Evolutionary conservation across 2,329 filamentous ascomycete genomes (phyloP).

Genomic region (Trichoderma endophyticum): DNA sequence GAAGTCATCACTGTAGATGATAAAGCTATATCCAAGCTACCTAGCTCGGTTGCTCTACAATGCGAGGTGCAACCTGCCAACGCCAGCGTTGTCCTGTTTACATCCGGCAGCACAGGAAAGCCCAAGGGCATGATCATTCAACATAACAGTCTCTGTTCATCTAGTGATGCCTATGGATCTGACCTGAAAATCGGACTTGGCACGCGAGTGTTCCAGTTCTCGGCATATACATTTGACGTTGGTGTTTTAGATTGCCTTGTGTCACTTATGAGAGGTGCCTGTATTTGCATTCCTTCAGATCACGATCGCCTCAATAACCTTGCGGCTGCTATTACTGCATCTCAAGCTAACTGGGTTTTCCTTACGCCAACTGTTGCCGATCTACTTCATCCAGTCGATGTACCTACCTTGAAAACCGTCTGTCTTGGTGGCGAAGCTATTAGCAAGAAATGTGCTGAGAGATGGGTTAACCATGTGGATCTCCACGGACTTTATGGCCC

Average conservation of each 20-base stretch:
- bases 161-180: conserved; percentile 1
- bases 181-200: conserved; percentile 3
- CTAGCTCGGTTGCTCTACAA: background rate
- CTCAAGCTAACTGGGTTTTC: conserved; percentile 7
- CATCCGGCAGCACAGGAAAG: conserved; percentile 7
- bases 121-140: conserved; percentile 12
- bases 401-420: background rate
- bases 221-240: conserved; percentile 23
- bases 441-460: background rate
- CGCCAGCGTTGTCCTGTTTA: conserved; percentile 12
- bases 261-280: conserved; percentile 21
- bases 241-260: conserved; percentile 22
- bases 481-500: conserved; percentile 10
- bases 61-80: background rate
- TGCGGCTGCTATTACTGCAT: conserved; percentile 3
- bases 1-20: background rate
- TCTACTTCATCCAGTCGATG: background rate
- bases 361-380: conserved; percentile 23
- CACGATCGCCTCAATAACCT: conserved; percentile 21
- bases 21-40: background rate
- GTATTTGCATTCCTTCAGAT: conserved; percentile 23
- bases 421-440: conserved; percentile 16
- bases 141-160: conserved; percentile 15
- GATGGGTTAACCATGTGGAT: background rate
- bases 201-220: conserved; percentile 21